These are phyloP conservation scores for Cercospora sojina DNA, from an alignment of 2,329 filamentous ascomycete species.

Conservation along the genomic window DNA sequence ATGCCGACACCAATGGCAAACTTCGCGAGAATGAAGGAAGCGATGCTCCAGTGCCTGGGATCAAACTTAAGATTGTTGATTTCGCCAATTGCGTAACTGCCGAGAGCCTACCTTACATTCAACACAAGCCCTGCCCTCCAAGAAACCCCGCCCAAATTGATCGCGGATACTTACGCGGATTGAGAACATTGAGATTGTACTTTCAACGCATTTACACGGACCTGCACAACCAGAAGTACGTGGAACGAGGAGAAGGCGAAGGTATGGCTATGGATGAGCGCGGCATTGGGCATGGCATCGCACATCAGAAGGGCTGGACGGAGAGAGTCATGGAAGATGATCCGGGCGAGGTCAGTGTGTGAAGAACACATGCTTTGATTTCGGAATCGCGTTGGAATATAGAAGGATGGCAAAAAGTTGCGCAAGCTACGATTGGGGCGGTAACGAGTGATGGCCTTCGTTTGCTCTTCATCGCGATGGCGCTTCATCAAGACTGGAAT, in stretches of 20 bases:
- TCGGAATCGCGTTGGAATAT: background rate
- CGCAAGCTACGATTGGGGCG: background rate
- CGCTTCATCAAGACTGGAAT: background rate
- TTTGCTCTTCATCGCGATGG: background rate
- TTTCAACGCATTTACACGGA: conserved; percentile 86
- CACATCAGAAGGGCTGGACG: conserved; percentile 27
- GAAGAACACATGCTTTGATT: background rate
- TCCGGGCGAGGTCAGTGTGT: conserved; percentile 25
- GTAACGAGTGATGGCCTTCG: background rate
- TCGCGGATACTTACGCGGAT: conserved; percentile 80
- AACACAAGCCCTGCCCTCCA: conserved; percentile 66
- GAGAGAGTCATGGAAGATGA: conserved; percentile 25
- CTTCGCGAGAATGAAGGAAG: conserved; percentile 17
- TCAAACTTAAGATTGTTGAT: conserved; percentile 96
- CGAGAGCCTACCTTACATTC: conserved; percentile 62
- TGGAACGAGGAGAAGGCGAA: conserved; percentile 38
- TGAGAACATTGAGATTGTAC: conserved; percentile 76
- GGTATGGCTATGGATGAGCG: conserved; percentile 38
- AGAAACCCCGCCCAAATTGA: conserved; percentile 78
- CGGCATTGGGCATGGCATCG: conserved; percentile 29
- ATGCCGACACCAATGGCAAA: conserved; percentile 52
- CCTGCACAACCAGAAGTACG: conserved; percentile 45
- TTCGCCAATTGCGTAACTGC: conserved; percentile 97
- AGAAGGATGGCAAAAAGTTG: background rate
- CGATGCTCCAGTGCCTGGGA: conserved; percentile 39